These are phyloP conservation scores for Fraxinus greggii DNA, from an alignment of 305 asterid species.

Conservation along the genomic window DNA sequence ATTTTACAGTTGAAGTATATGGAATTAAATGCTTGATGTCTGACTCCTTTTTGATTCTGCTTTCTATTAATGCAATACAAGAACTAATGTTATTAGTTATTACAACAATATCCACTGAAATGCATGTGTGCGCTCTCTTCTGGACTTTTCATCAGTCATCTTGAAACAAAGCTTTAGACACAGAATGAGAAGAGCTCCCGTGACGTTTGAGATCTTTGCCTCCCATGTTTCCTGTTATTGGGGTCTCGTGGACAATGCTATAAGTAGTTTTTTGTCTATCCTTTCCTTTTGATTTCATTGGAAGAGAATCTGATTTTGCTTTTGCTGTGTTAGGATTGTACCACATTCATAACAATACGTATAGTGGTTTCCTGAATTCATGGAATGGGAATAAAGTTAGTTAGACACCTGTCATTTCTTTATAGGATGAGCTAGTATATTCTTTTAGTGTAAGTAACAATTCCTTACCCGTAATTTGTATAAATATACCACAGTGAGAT, in stretches of 20 bases:
- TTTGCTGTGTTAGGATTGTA: too few relatives aligned
- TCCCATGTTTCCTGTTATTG: conserved; percentile 47
- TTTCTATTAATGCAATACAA: neutral
- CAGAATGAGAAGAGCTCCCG: conserved; percentile 39
- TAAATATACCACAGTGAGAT: too few relatives aligned
- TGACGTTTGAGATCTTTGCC: conserved; percentile 28
- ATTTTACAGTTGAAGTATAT: neutral
- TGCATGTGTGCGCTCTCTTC: neutral
- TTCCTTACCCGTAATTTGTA: too few relatives aligned
- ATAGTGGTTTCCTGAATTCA: too few relatives aligned
- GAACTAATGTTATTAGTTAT: too few relatives aligned
- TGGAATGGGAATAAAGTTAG: too few relatives aligned
- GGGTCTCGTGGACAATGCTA: conserved; percentile 80
- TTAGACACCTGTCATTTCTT: too few relatives aligned
- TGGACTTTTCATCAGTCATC: conserved; percentile 36
- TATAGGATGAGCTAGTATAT: too few relatives aligned
- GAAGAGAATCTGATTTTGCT: conserved; percentile 43
- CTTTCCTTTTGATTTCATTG: conserved; percentile 55
- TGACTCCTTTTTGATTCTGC: conserved; percentile 11
- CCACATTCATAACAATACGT: too few relatives aligned
- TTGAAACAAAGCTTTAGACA: conserved; percentile 82
- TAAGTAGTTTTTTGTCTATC: conserved; percentile 30
- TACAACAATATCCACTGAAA: too few relatives aligned
- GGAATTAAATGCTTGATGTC: neutral
- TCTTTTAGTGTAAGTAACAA: too few relatives aligned